A percentile compares a stretch with the other conserved stretches of the same genome.
These are phyloP conservation scores for Dysphania ambrosioides DNA, from an alignment of 148 eudicot species.

Conservation along the genomic window DNA sequence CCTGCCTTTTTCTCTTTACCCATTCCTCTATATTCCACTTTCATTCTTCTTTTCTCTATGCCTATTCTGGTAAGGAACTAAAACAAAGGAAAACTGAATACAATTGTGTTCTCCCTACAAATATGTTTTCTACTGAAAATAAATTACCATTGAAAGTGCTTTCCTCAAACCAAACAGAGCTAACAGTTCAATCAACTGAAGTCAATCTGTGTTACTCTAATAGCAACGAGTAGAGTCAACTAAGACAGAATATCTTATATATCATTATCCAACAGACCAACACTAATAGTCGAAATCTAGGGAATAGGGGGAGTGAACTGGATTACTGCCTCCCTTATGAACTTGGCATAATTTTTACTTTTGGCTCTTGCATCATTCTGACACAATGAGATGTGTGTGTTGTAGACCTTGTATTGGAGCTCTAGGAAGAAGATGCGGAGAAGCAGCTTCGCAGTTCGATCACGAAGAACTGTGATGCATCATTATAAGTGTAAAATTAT, in stretches of 20 bases:
- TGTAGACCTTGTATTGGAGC: constrained; percentile 86
- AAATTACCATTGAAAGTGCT: too few species aligned
- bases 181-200: too few species aligned
- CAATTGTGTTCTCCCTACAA: too few species aligned
- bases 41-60: too few species aligned
- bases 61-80: too few species aligned
- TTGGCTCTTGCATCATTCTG: neutral
- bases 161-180: too few species aligned
- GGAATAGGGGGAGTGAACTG: neutral
- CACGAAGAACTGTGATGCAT: constrained; percentile 18
- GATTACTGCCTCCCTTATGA: constrained; percentile 1
- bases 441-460: constrained; percentile 11
- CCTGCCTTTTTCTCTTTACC: too few species aligned
- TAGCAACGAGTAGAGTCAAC: too few species aligned
- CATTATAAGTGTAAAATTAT: constrained; percentile 16
- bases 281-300: neutral
- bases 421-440: constrained; percentile 35
- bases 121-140: too few species aligned
- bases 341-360: neutral
- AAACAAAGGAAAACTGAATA: too few species aligned
- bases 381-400: constrained; percentile 4
- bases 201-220: too few species aligned
- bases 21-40: too few species aligned
- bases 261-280: neutral
- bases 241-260: neutral